These are phyloP conservation scores for Prunus mongolica DNA, from an alignment of 306 rosid genomes.

Conservation along the genomic window DNA sequence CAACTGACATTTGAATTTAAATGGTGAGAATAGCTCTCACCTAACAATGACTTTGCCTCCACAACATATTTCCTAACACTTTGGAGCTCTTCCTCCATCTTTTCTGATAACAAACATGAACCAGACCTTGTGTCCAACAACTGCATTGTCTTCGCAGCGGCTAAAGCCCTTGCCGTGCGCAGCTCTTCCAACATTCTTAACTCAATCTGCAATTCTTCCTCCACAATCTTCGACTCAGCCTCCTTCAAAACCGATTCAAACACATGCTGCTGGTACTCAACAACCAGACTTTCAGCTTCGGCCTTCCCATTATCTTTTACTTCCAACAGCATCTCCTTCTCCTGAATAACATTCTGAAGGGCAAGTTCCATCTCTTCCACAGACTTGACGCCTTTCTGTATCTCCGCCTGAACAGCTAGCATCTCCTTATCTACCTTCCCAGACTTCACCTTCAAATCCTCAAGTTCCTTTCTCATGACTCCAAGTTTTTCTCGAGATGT, in stretches of 20 bases:
- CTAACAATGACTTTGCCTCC: slow-evolving; percentile 59
- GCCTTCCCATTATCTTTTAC: slow-evolving; percentile 26
- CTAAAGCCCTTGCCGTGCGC: slow-evolving; percentile 35
- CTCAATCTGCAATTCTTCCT: slow-evolving; percentile 55
- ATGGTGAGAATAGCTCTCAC: slow-evolving; percentile 17
- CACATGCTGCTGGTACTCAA: slow-evolving; percentile 37
- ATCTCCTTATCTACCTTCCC: slow-evolving; percentile 21
- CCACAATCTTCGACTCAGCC: slow-evolving; percentile 46
- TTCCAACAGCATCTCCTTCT: slow-evolving; percentile 42
- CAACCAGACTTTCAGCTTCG: slow-evolving; percentile 33
- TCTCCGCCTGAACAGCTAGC: slow-evolving; percentile 28
- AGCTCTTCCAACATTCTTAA: slow-evolving; percentile 42
- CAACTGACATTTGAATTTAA: slow-evolving; percentile 30
- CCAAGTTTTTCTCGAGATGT: slow-evolving; percentile 33
- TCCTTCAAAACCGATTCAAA: slow-evolving; percentile 40
- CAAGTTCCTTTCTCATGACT: slow-evolving; percentile 27
- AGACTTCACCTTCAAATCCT: slow-evolving; percentile 29
- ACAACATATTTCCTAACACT: slow-evolving; percentile 40
- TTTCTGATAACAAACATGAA: slow-evolving; percentile 39
- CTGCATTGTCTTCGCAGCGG: slow-evolving; percentile 36
- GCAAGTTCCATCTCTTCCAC: slow-evolving; percentile 36
- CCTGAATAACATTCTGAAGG: slow-evolving; percentile 26
- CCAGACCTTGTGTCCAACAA: slow-evolving; percentile 35
- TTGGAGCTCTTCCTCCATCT: slow-evolving; percentile 54
- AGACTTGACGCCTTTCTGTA: slow-evolving; percentile 22